phyloP scores from a whole-genome alignment of 768 basidiomycete species.

The Harrya chromipes region DNA sequence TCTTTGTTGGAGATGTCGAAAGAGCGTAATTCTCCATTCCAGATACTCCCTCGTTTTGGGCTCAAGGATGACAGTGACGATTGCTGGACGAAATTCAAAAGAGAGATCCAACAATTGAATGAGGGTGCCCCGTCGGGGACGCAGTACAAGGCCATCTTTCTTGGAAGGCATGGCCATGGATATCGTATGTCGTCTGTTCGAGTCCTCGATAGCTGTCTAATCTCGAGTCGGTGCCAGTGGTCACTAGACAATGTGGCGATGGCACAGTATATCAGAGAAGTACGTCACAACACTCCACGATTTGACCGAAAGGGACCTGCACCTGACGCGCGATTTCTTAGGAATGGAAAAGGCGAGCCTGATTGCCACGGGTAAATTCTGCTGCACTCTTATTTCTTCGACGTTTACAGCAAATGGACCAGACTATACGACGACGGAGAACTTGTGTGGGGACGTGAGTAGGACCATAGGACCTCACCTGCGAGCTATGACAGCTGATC shows the following conservation, averaged over 20 bases:
- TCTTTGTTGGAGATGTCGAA: not conserved
- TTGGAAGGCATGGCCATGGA: conserved; percentile 72
- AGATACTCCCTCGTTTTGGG: conserved; percentile 60
- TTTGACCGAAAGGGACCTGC: not conserved
- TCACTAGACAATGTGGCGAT: conserved; percentile 73
- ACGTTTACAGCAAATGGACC: conserved; percentile 44
- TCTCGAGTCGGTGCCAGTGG: conserved; percentile 37
- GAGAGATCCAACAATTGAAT: conserved; percentile 45
- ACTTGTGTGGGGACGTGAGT: conserved; percentile 72
- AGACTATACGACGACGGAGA: conserved; percentile 61
- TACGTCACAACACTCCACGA: conserved; percentile 11
- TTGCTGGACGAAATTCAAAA: conserved; percentile 49
- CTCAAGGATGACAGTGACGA: conserved; percentile 48
- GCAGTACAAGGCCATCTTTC: conserved; percentile 59
- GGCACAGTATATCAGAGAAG: conserved; percentile 56
- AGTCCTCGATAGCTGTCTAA: not conserved
- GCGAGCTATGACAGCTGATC: conserved; percentile 49
- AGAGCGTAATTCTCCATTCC: not conserved
- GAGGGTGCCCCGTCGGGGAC: conserved; percentile 33
- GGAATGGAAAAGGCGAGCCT: conserved; percentile 61
- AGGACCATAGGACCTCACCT: not conserved
- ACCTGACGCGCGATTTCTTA: conserved; percentile 12
- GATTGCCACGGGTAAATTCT: not conserved
- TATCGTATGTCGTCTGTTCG: conserved; percentile 46
- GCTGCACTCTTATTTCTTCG: not conserved